These are phyloP conservation scores for Hemerocallis citrina DNA, from an alignment of 106 monocot species.

Conservation along the genomic window DNA sequence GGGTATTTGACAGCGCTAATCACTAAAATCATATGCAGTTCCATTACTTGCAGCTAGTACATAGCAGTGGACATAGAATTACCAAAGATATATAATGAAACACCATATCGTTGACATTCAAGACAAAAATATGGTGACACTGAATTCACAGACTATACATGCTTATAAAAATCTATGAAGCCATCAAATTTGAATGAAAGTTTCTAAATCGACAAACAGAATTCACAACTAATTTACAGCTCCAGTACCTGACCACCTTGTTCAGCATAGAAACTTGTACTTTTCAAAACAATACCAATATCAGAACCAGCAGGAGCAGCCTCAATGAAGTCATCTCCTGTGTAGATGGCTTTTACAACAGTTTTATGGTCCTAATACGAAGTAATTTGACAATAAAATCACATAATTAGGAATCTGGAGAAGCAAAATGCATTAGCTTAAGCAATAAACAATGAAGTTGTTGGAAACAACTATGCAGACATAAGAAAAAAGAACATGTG, in stretches of 20 bases:
- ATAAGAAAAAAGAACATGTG: neutral
- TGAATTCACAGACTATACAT: neutral
- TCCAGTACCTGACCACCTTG: constrained; percentile 92
- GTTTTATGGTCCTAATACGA: constrained; percentile 65
- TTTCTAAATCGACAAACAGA: too few relatives aligned
- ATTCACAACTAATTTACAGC: neutral
- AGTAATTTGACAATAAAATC: neutral
- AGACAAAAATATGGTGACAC: neutral
- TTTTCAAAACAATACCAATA: constrained; percentile 76
- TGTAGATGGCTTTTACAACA: constrained; percentile 88
- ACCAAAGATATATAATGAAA: too few relatives aligned
- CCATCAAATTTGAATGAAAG: neutral
- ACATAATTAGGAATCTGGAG: neutral
- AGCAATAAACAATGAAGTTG: neutral
- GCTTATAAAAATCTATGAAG: neutral
- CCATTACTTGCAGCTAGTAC: too few relatives aligned
- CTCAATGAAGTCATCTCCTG: constrained; percentile 54
- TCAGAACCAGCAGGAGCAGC: constrained; percentile 38
- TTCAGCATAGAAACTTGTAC: constrained; percentile 95
- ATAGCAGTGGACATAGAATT: too few relatives aligned
- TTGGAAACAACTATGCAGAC: neutral
- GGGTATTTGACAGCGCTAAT: too few relatives aligned
- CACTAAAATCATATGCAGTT: too few relatives aligned
- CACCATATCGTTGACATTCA: too few relatives aligned
- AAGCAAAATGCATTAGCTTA: neutral